Evolutionary conservation across 345 rosid species (phyloP), one percentile per base, ranked within the genome.

Genomic region (Gossypium mustelinum): DNA sequence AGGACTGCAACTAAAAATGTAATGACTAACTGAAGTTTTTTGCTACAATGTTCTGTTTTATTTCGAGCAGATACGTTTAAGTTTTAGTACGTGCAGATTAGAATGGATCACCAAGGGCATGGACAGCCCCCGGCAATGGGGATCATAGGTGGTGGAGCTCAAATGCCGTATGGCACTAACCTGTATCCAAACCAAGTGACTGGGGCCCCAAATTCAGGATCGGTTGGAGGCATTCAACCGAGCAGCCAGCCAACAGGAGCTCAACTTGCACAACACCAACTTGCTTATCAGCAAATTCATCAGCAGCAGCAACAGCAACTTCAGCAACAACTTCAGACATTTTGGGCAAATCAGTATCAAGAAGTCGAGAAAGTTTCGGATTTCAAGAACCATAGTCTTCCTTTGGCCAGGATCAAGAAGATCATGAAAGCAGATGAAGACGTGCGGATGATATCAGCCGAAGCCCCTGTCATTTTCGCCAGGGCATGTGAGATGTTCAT

Each of bases 371-470:
- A 86, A 68, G 91, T 90, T 39, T 81, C 89, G 0, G 98, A 92
- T 79, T 94, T 94, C 83, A 94, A 90, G 88, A 89, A 89, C 82
- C 99, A 95, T 73, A 92, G 93, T 85, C 94, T 95, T 79, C 98
- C 99, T 1, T 73, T 94, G 3, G 98, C 98, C 0, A 89, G 99
- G 83, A 94, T 94, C 86, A 94, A 94, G 90, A 94, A 94, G 81
- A 94, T 94, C 90, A 94, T 94, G 99, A 94, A 94, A 80, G 98
- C 98, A 0, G 98, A 94, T 10, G 98, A 94, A 77, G 98, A 94
- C 48, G 99, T 94, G 51, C 89, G 94, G 77, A 94, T 92, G 99
- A 94, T 94, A 76, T 94, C 99, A 0, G 98, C 99, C 2, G 99
- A 94, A 81, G 99, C 99, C 5, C 99, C 99, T 0, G 94, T 94